Evolutionary conservation across 1,284 basidiomycete genomes (phyloP), one percentile per base, ranked within the genome.

Genomic region (Trichosporon ovoides): DNA sequence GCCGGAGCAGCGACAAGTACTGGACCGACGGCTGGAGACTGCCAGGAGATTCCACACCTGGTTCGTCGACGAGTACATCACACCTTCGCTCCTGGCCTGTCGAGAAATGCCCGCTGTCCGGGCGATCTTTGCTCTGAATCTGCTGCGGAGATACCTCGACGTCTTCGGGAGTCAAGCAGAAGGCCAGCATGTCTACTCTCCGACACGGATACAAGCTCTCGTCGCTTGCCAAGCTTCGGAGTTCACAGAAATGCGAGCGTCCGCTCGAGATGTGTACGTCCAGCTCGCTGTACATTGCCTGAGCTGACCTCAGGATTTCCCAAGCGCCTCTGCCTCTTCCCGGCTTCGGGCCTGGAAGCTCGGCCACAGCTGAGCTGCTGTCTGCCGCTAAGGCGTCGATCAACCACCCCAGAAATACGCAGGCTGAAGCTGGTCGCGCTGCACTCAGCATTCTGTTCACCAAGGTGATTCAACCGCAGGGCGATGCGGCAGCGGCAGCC

Each of bases 401-500:
- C 54, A 66, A 70, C 36, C 69, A 73, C n/a, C 71, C 73, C 0
- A 67, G 75, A 12, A 70, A 68, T 51, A 74, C 73, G 1, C 73
- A 77, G 60, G 75, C 75, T 1, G 76, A 78, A 52, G 74, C 76
- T 0, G 76, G 75, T 11, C 70, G 69, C 19, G 62, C 75, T 0
- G 66, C 69, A 0, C 62, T 76, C 18, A 69, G 70, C 31, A 69
- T 77, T 13, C 37, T 74, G 12, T 72, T 73, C 60, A 66, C 67
- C 22, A 69, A 65, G 55, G 51, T 71, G 1, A 60, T 70, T 1
- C 52, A 58, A 34, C 52, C 59, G 1, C 14, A 54, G 3, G 64
- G 66, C 22, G 52, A 59, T 2, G 31, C 18, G 11, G 35, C 50
- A 9, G 58, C 67, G 0, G 22, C 66, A 0, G 51, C 36, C 0